Evolutionary conservation across 805 yeast species (phyloP).

Genomic region (Myxozyma neglecta): DNA sequence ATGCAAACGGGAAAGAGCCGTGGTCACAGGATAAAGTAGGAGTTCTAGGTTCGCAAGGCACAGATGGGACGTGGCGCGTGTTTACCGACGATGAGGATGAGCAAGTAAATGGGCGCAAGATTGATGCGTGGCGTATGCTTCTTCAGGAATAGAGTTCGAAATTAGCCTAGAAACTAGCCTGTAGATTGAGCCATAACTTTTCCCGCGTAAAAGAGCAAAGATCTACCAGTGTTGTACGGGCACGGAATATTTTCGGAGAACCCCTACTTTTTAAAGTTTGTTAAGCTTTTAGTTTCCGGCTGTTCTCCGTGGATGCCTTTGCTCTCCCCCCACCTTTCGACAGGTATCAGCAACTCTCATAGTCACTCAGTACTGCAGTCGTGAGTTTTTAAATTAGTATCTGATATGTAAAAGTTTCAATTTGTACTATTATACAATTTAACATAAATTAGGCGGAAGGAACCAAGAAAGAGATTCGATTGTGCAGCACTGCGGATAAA

Average conservation of each 20-base stretch:
- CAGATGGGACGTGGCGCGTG: constrained; percentile 13
- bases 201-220: no score
- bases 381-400: no score
- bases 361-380: no score
- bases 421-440: no score
- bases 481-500: not conserved
- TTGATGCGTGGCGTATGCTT: constrained; percentile 18
- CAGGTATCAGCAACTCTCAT: no score
- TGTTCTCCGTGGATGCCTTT: no score
- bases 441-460: not conserved
- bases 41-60: constrained; percentile 4
- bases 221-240: no score
- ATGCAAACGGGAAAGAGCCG: constrained; percentile 12
- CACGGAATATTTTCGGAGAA: no score
- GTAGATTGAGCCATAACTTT: not conserved
- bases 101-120: constrained; percentile 8
- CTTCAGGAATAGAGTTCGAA: not conserved
- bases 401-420: no score
- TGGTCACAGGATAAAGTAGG: constrained; percentile 17
- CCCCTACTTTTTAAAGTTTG: no score
- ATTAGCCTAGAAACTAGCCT: not conserved
- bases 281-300: no score
- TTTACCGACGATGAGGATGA: constrained; percentile 15
- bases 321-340: no score
- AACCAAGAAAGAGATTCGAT: not conserved